Evolutionary conservation across 441 rosid genomes (phyloP).

Genomic region (Flueggea neowawraea): DNA sequence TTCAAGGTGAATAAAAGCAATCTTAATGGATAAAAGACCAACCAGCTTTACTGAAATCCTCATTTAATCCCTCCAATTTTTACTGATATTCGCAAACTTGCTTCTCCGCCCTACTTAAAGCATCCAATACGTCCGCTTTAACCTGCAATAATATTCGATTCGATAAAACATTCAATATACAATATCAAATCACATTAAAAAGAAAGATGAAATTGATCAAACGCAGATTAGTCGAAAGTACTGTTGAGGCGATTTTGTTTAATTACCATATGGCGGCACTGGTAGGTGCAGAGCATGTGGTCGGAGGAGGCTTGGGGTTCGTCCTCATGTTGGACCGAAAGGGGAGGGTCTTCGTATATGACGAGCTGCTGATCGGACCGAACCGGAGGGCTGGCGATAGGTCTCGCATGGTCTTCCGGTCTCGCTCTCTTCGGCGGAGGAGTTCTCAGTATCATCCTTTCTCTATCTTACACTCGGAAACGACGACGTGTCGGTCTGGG

Average conservation of each 20-base stretch:
- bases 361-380: constrained; percentile 46
- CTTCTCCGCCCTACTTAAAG: constrained; percentile 79
- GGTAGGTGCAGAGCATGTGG: constrained; percentile 89
- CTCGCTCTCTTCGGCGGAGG: constrained; percentile 76
- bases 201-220: too few species aligned
- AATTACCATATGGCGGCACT: constrained; percentile 93
- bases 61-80: constrained; percentile 51
- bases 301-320: constrained; percentile 40
- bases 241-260: too few species aligned
- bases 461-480: neutral
- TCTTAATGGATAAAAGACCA: neutral
- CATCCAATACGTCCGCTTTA: constrained; percentile 85
- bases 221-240: too few species aligned
- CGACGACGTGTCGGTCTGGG: neutral
- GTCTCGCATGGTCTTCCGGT: constrained; percentile 25
- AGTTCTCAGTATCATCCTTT: constrained; percentile 69
- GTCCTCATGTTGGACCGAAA: constrained; percentile 8
- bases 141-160: constrained; percentile 41
- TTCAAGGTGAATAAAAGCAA: too few species aligned
- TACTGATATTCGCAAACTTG: constrained; percentile 58
- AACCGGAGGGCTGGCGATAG: constrained; percentile 30
- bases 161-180: neutral
- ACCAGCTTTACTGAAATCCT: constrained; percentile 59
- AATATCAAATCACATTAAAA: neutral
- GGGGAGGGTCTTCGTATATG: constrained; percentile 62